Percentiles rank a stretch among this genome's conserved stretches.
These are phyloP conservation scores for Pichia heedii DNA, from an alignment of 805 yeast genomes.

Conservation along the genomic window DNA sequence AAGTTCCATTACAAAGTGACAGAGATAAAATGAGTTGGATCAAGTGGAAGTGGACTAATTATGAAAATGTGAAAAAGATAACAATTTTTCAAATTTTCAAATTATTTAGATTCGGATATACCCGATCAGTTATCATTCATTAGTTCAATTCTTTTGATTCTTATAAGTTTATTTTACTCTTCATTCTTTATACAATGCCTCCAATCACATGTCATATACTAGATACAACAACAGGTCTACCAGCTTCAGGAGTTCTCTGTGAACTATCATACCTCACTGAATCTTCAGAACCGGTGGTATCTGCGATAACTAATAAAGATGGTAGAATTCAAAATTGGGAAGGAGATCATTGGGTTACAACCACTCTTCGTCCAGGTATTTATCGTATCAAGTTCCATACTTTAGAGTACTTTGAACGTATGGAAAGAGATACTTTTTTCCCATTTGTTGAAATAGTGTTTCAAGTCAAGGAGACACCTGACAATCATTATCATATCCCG, in stretches of 20 bases:
- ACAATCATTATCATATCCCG: slow-evolving; percentile 85
- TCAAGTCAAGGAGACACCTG: slow-evolving; percentile 56
- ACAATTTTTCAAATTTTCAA: too few relatives aligned
- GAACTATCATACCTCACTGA: slow-evolving; percentile 38
- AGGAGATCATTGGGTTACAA: slow-evolving; percentile 31
- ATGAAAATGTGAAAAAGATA: too few relatives aligned
- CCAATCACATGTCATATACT: slow-evolving; percentile 87
- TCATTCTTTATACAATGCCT: slow-evolving; percentile 4
- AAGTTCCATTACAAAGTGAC: neutral
- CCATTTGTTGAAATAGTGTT: slow-evolving; percentile 82
- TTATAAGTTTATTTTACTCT: neutral
- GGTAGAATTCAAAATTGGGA: slow-evolving; percentile 73
- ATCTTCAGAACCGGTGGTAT: slow-evolving; percentile 36
- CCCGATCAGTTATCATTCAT: too few relatives aligned
- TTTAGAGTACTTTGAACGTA: slow-evolving; percentile 46
- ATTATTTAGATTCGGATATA: neutral
- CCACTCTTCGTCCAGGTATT: slow-evolving; percentile 44
- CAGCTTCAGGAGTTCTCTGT: slow-evolving; percentile 71
- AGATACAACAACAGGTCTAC: slow-evolving; percentile 76
- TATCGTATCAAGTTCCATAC: slow-evolving; percentile 75
- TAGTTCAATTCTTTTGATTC: neutral
- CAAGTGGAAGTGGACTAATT: too few relatives aligned
- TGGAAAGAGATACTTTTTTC: slow-evolving; percentile 52
- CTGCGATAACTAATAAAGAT: slow-evolving; percentile 67
- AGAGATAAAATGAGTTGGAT: too few relatives aligned